Conservation (phyloP, 805 yeast genomes). For the Tetrapisispora namnaoensis region DNA sequence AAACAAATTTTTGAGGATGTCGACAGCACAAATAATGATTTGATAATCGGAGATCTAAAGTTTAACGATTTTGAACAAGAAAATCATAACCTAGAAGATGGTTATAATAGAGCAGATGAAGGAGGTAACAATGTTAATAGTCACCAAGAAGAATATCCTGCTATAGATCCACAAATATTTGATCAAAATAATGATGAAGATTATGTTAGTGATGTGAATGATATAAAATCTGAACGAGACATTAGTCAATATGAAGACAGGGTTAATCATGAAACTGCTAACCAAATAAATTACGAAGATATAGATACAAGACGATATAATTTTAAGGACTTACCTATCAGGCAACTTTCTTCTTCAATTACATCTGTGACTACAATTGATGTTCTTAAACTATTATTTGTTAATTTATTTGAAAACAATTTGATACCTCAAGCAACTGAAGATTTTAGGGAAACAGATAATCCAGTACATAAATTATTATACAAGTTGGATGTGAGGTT, state of each 20-base stretch:
- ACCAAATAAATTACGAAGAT: neutral
- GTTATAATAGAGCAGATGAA: neutral
- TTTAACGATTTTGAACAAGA: neutral
- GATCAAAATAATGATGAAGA: neutral
- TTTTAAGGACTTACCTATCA: slow-evolving; percentile 1
- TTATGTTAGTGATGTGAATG: neutral
- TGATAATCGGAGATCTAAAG: neutral
- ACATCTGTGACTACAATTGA: slow-evolving; percentile 22
- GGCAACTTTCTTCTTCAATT: slow-evolving; percentile 14
- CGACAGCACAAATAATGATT: neutral
- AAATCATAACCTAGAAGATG: neutral
- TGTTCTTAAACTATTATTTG: slow-evolving; percentile 14
- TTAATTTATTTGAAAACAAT: slow-evolving; percentile 14
- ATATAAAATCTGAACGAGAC: neutral
- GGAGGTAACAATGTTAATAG: slow-evolving; percentile 8
- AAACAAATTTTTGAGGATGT: slow-evolving; percentile 14
- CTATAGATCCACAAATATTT: neutral
- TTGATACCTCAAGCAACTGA: slow-evolving; percentile 19
- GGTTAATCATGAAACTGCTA: neutral
- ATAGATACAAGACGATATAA: neutral
- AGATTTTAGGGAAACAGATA: slow-evolving; percentile 13
- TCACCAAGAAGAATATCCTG: neutral
- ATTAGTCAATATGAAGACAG: too few species aligned
- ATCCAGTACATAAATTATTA: slow-evolving; percentile 11
- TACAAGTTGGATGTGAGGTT: slow-evolving; percentile 23